Conservation (phyloP, 148 eudicot species). For the Mesembryanthemum crystallinum region DNA sequence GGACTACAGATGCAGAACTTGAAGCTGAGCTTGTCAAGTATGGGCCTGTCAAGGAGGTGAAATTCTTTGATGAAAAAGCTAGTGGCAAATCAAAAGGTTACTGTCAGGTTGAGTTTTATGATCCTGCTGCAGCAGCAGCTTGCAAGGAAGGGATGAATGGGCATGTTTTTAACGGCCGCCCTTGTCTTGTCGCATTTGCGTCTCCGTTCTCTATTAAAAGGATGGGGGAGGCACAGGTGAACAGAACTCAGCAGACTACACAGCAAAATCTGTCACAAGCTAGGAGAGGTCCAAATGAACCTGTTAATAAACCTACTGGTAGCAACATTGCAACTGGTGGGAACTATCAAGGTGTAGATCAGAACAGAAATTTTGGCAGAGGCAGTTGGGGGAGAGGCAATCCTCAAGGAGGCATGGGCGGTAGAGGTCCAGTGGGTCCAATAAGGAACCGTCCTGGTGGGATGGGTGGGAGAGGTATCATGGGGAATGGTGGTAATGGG, state of each 20-base stretch:
- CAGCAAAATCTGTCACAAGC: constrained; percentile 41
- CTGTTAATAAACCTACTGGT: constrained; percentile 35
- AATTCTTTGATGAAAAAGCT: constrained; percentile 82
- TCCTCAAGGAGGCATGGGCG: constrained; percentile 64
- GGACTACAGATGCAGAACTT: constrained; percentile 92
- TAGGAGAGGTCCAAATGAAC: constrained; percentile 50
- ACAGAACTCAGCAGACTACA: constrained; percentile 44
- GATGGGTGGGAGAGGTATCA: constrained; percentile 61
- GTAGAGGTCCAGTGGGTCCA: constrained; percentile 57
- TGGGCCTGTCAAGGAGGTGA: constrained; percentile 80
- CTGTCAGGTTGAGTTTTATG: constrained; percentile 81
- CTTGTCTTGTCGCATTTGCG: constrained; percentile 85
- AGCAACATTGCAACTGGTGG: constrained; percentile 46
- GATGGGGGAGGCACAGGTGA: constrained; percentile 74
- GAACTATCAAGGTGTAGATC: constrained; percentile 50
- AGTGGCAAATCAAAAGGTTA: constrained; percentile 90
- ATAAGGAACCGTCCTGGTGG: constrained; percentile 62
- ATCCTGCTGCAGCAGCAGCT: constrained; percentile 56
- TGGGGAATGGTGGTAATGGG: constrained; percentile 71
- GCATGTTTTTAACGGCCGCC: constrained; percentile 67
- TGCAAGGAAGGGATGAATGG: constrained; percentile 94
- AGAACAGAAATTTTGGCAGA: constrained; percentile 47
- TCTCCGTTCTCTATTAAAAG: constrained; percentile 63
- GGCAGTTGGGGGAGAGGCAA: constrained; percentile 87
- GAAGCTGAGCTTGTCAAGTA: constrained; percentile 66